Base-by-base conservation (phyloP, 352 stramenopile species). In the Phytopythium helicoides region DNA sequence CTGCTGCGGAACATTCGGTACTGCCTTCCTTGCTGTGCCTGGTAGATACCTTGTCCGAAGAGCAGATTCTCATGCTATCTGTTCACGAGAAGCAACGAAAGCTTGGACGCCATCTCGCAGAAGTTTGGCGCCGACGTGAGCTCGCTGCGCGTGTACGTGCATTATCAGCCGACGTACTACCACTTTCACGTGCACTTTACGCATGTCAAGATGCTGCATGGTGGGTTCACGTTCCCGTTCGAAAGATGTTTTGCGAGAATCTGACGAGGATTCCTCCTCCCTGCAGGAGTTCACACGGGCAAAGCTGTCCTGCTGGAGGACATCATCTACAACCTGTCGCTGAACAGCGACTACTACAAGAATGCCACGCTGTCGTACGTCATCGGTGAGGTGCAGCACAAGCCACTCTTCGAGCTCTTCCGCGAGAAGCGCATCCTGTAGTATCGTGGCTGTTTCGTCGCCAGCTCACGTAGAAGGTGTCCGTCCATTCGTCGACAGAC, bases 131-230 rank as follows among this genome's bases (percentile, higher is more conserved):
- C 87, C 3, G 44, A 60, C 0, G 47, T 55, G 21, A 92, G 68
- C 52, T 76, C 70, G 12, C 51, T 95, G 26, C 83, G 86, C 47
- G 69, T 91, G 62, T 95, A 93, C 57, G 75, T 95, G 55, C 86
- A 95, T 68, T 95, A 95, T 47, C 86, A 92, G 68, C 86, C 86
- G 25, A 92, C 86, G 42, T 95, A 95, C 58, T 95, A 95, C 53
- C 86, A 95, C 56, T 73, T 95, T 44, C 86, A 95, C 52, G 80
- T 95, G 15, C 86, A 95, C 47, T 94, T 95, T 44, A 87, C 77
- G 23, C 86, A 95, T 56, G 68, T 94, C 40, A 92, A 92, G 57
- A 83, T 94, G 64, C 77, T 67, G 11, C 67, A 87, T 52, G 85
- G 85, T 88, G 41, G 28, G 52, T 55, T 19, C 16, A 21, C 2